Conservation (phyloP, 495 filamentous ascomycete genomes). For the Tuber brumale region DNA sequence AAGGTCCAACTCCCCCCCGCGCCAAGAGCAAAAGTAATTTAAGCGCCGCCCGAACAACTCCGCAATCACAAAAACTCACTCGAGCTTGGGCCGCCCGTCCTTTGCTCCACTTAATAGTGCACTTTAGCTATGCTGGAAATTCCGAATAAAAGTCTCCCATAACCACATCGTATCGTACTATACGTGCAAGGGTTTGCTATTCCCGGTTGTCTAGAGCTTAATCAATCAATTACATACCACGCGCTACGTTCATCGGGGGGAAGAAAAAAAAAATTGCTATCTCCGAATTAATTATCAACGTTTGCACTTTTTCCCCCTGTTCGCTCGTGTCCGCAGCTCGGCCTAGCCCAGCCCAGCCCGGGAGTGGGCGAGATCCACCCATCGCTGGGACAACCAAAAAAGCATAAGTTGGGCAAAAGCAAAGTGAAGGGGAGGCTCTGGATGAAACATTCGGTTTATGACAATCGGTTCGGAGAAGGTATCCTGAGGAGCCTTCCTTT, state of each 20-base stretch:
- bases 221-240: not conserved
- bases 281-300: conserved; percentile 4
- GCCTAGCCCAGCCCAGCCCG: not conserved
- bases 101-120: not conserved
- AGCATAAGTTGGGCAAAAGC: not conserved
- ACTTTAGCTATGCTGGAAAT: too few relatives aligned
- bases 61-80: not conserved
- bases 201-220: not conserved
- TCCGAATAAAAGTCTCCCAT: not conserved
- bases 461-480: not conserved
- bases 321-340: not conserved
- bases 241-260: not conserved
- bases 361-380: not conserved
- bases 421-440: not conserved
- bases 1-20: too few relatives aligned
- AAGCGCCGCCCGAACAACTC: not conserved
- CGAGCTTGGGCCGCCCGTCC: not conserved
- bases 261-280: not conserved
- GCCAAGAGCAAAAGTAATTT: not conserved
- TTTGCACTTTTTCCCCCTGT: not conserved
- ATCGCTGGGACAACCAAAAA: not conserved
- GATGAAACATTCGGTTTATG: not conserved
- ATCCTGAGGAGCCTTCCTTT: not conserved
- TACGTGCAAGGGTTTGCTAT: not conserved
- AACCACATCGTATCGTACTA: not conserved